These are phyloP conservation scores for Fusarium paranaense DNA, from an alignment of 2,329 filamentous ascomycete genomes.

Conservation along the genomic window DNA sequence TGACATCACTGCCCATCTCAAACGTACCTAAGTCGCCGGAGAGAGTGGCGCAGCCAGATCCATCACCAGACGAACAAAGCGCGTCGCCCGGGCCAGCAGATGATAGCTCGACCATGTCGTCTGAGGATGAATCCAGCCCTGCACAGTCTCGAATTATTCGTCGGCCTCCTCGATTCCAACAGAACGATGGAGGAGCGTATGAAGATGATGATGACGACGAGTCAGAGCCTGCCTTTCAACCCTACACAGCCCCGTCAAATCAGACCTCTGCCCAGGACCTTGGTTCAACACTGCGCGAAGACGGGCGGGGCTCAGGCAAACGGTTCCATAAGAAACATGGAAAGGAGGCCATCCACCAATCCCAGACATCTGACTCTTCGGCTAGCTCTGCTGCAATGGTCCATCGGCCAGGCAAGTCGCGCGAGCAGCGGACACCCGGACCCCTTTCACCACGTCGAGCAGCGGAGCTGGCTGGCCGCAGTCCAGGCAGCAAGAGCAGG, in stretches of 20 bases:
- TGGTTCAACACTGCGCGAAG: slow-evolving; percentile 64
- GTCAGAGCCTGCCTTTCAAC: slow-evolving; percentile 67
- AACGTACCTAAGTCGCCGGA: slow-evolving; percentile 40
- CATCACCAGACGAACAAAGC: slow-evolving; percentile 37
- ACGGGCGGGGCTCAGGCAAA: slow-evolving; percentile 50
- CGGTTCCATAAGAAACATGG: slow-evolving; percentile 46
- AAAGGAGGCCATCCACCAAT: slow-evolving; percentile 56
- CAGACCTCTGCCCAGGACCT: slow-evolving; percentile 58
- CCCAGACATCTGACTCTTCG: slow-evolving; percentile 73
- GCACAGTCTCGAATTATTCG: slow-evolving; percentile 71
- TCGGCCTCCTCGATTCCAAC: slow-evolving; percentile 65
- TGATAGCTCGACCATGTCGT: slow-evolving; percentile 54
- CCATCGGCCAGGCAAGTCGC: slow-evolving; percentile 45
- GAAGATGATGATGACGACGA: slow-evolving; percentile 68
- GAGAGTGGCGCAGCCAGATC: slow-evolving; percentile 16
- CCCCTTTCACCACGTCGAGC: slow-evolving; percentile 70
- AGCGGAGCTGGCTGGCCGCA: slow-evolving; percentile 67
- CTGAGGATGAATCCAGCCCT: slow-evolving; percentile 63
- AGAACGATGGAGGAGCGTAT: slow-evolving; percentile 51
- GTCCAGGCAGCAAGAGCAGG: slow-evolving; percentile 62
- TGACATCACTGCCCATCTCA: slow-evolving; percentile 60
- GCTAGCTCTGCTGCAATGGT: slow-evolving; percentile 62
- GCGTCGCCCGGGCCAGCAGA: slow-evolving; percentile 53
- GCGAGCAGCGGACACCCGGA: slow-evolving; percentile 52
- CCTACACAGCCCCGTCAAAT: slow-evolving; percentile 54